Conservation (phyloP, 176 grass and related monocot species). For the Olyra latifolia region DNA sequence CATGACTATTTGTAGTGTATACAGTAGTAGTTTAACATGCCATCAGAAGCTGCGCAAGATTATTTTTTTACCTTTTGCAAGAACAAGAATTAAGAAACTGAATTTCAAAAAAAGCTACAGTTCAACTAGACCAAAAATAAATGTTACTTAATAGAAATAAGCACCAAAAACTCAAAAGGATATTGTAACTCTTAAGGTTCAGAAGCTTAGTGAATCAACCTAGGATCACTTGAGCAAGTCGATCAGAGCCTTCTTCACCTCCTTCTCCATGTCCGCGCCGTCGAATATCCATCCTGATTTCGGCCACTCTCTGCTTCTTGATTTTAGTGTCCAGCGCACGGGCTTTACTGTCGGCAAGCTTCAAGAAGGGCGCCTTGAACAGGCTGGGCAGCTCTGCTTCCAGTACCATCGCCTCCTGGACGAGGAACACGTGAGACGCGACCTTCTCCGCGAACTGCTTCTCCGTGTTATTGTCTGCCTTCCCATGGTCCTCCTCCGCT, state of each 20-base stretch:
- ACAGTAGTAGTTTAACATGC: too few species aligned
- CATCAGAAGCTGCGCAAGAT: too few species aligned
- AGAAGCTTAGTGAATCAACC: neutral
- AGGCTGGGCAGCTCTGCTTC: neutral
- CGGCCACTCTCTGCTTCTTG: neutral
- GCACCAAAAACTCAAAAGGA: too few species aligned
- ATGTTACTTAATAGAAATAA: too few species aligned
- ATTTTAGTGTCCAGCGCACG: neutral
- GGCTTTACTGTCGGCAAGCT: neutral
- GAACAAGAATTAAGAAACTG: too few species aligned
- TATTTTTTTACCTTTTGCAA: too few species aligned
- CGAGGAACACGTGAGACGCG: neutral
- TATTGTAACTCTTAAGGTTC: neutral
- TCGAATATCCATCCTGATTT: neutral
- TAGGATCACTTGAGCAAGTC: neutral
- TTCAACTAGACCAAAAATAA: too few species aligned
- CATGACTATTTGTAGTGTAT: too few species aligned
- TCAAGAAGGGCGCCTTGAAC: neutral
- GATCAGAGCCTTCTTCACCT: neutral
- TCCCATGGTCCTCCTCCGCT: too few species aligned
- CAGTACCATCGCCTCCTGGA: neutral
- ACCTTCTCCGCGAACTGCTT: conserved; percentile 12
- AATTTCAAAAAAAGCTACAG: too few species aligned
- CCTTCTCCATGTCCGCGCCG: neutral
- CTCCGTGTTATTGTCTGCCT: neutral